A percentile compares a stretch with the other conserved stretches of the same genome.
Conservation (phyloP, 495 filamentous ascomycete genomes). For the Hypoxylon subgilvum region DNA sequence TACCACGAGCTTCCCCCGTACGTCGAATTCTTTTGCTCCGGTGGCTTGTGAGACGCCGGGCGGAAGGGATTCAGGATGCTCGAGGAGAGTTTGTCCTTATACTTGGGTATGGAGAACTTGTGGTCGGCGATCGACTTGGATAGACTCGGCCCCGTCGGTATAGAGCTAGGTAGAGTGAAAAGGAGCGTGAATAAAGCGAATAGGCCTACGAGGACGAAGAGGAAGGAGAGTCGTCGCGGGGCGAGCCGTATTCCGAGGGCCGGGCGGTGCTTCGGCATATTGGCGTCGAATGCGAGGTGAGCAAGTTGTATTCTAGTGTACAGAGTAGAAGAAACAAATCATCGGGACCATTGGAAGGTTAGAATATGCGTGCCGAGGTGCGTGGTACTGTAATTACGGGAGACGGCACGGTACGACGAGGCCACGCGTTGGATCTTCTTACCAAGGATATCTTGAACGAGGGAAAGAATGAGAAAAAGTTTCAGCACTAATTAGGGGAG, state of each 20-base stretch:
- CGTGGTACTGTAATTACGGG: too few relatives aligned
- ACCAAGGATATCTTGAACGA: slow-evolving; percentile 14
- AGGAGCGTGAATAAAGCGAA: slow-evolving; percentile 56
- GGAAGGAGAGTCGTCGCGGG: slow-evolving; percentile 52
- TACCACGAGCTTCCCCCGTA: slow-evolving; percentile 84
- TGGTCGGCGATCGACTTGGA: slow-evolving; percentile 46
- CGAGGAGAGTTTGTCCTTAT: slow-evolving; percentile 52
- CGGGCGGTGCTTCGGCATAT: slow-evolving; percentile 60
- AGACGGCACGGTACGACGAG: slow-evolving; percentile 2
- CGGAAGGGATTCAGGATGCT: slow-evolving; percentile 64
- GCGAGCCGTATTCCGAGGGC: slow-evolving; percentile 53
- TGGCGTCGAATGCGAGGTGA: neutral
- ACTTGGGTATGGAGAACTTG: slow-evolving; percentile 52
- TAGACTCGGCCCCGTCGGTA: slow-evolving; percentile 47
- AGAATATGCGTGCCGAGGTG: neutral
- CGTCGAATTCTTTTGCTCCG: slow-evolving; percentile 74
- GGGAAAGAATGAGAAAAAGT: slow-evolving; percentile 18
- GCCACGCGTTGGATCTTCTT: slow-evolving; percentile 13
- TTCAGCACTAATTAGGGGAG: neutral
- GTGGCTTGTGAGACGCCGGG: slow-evolving; percentile 74
- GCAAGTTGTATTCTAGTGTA: slow-evolving; percentile 7
- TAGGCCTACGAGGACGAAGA: slow-evolving; percentile 51
- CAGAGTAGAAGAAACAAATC: slow-evolving; percentile 7
- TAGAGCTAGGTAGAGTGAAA: slow-evolving; percentile 53
- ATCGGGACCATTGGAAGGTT: slow-evolving; percentile 3